Evolutionary conservation across 2,329 filamentous ascomycete genomes (phyloP), one percentile per base, ranked within the genome.

Genomic region (Fusarium lateritium): DNA sequence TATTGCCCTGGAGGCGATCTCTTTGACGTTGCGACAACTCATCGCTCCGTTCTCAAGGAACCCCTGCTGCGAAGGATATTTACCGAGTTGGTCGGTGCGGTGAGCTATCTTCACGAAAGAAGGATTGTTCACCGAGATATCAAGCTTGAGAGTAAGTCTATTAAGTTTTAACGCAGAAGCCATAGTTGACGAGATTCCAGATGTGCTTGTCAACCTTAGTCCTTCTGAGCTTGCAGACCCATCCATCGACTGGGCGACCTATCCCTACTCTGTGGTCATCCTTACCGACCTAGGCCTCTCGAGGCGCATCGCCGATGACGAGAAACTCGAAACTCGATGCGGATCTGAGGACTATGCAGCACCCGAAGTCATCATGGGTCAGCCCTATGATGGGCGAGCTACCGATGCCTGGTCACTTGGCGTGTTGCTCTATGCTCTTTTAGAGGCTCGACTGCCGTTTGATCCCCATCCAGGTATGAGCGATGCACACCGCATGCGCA

Each of bases 271-370:
- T 3, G 87, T 98, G 54, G 88, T 95, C 57, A 98, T 94, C 3
- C 86, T 99, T 42, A 97, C 94, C 17, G 96, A 99, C 77, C 85
- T 99, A 14, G 96, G 96, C 15, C 88, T 99, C 14, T 97, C 94
- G 5, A 89, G 95, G 56, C 91, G 92, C 36, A 93, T 98, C 39
- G 89, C 93, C 17, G 91, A 94, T 66, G 93, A 94, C 53, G 94
- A 97, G 70, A 91, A 95, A 64, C 86, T 99, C n/a, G 93, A 93
- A 65, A 98, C 95, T 3, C 89, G 96, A 11, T 99, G 96, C 78
- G 96, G 96, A 33, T 97, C 93, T 40, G 96, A 98, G 80, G 96
- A 99, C 80, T 99, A 99, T 77, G 95, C 95, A 3, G 95, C 96
- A 0, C 96, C 96, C 1, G 96, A 99, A 78, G 94, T 99, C 45